Evolutionary conservation across 306 rosid species (phyloP).

Genomic region (Lathyrus oleraceus): DNA sequence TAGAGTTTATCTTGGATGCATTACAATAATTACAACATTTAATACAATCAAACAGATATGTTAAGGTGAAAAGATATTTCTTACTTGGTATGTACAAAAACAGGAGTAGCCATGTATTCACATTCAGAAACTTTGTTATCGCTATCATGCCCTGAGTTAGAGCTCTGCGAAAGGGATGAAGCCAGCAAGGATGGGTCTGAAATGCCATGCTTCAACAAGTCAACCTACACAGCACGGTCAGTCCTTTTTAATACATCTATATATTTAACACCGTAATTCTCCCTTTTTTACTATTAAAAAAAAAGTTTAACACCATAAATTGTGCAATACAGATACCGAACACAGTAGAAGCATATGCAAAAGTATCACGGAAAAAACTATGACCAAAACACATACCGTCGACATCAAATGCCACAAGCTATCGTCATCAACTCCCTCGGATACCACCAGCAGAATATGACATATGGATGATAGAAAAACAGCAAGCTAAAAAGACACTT

Average conservation of each 20-base stretch:
- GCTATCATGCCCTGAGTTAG: slow-evolving; percentile 57
- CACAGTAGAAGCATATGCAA: slow-evolving; percentile 20
- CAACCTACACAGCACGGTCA: slow-evolving; percentile 56
- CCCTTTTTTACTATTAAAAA: too few species aligned
- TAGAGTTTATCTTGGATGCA: slow-evolving; percentile 20
- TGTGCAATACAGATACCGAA: not conserved
- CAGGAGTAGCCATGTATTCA: slow-evolving; percentile 68
- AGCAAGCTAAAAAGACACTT: slow-evolving; percentile 63
- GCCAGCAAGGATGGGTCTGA: slow-evolving; percentile 66
- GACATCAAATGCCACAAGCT: slow-evolving; percentile 80
- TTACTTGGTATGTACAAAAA: slow-evolving; percentile 83
- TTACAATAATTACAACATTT: slow-evolving; percentile 5
- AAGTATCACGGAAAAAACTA: slow-evolving; percentile 1
- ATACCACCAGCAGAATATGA: slow-evolving; percentile 44
- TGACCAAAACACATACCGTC: slow-evolving; percentile 51
- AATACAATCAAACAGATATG: not conserved
- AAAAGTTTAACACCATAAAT: too few species aligned
- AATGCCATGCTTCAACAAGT: slow-evolving; percentile 83
- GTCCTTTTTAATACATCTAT: not conserved
- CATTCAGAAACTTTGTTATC: slow-evolving; percentile 48
- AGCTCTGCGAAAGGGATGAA: slow-evolving; percentile 57
- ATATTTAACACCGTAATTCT: not conserved
- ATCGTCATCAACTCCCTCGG: slow-evolving; percentile 77
- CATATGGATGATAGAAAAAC: slow-evolving; percentile 40
- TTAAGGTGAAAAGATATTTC: slow-evolving; percentile 32